Base-by-base conservation (phyloP, 257 asterid species). In the Fraxinus cuspidata region DNA sequence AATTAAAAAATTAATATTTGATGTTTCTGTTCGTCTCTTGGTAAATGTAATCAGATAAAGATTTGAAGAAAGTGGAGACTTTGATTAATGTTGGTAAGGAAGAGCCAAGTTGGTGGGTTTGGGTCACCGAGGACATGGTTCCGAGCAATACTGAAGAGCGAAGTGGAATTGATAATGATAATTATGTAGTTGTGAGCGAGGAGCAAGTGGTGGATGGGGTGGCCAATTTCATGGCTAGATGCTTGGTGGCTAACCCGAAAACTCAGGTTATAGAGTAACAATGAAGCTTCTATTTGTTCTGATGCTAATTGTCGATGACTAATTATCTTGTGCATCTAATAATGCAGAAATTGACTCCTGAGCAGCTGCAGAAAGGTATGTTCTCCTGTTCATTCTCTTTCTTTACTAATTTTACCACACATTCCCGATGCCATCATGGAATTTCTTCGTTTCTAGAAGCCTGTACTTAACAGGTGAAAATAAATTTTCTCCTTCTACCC, bases 61-160 rank as follows among this genome's bases (percentile, higher is more conserved):
- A 94, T 83, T 35, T 77, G 79, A 92, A 89, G 84, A 85, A 85
- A 38, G 87, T 87, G 21, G 99, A 89, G 70, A 83, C 87, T 81
- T 86, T 93, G 78, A 84, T 93, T 40, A 85, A 90, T 73, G 84
- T 87, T 32, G 96, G 85, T 74, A 90, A 82, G 12, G 92, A 91
- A 79, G 91, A 91, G 72, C 97, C 99, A 9, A 95, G 96, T 83
- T 88, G 97, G 94, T 95, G 99, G 97, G 98, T 95, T 42, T 95
- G 97, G 99, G 96, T 95, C 19, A 77, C 97, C 0, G 96, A 95
- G 72, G 94, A 90, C 23, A 90, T 80, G 83, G 81, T 74, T 68
- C 90, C 93, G 0, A 81, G 44, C 66, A 83, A 88, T 71, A 47
- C 79, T 64, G 97, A 95, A 82, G 98, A 87, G 84, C 84, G 77